Evolutionary conservation across 345 rosid species (phyloP).

Genomic region (Schrenkiella parvula): DNA sequence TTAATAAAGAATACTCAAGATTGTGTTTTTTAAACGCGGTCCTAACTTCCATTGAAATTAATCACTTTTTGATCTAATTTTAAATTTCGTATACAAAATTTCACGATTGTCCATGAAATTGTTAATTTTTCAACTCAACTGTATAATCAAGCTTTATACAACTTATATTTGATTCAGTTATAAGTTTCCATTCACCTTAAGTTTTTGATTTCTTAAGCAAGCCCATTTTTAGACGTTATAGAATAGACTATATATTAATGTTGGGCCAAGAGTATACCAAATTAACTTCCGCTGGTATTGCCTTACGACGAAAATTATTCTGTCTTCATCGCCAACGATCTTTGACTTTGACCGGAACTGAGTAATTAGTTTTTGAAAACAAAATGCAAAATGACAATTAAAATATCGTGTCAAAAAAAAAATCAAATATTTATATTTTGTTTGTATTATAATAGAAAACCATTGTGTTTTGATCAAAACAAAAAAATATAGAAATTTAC

Average conservation of each 20-base stretch:
- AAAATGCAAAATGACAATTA: neutral
- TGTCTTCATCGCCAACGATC: neutral
- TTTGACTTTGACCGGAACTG: constrained; percentile 7
- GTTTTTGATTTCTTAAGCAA: neutral
- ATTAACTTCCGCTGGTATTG: neutral
- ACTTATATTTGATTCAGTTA: too few relatives aligned
- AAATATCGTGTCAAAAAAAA: neutral
- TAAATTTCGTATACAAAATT: too few relatives aligned
- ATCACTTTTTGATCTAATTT: neutral
- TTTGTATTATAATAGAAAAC: too few relatives aligned
- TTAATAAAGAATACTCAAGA: neutral
- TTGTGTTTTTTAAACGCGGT: too few relatives aligned
- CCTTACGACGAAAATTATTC: neutral
- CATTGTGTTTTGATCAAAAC: too few relatives aligned
- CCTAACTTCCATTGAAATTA: neutral
- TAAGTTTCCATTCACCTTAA: too few relatives aligned
- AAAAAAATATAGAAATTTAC: neutral
- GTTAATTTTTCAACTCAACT: neutral
- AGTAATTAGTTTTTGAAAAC: neutral
- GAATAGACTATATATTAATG: neutral
- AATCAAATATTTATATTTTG: too few relatives aligned
- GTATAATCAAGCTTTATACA: too few relatives aligned
- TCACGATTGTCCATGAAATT: neutral
- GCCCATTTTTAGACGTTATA: neutral
- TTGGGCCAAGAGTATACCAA: neutral